These are phyloP conservation scores for Lasiosphaeria miniovina DNA, from an alignment of 495 filamentous ascomycete species.

Conservation along the genomic window DNA sequence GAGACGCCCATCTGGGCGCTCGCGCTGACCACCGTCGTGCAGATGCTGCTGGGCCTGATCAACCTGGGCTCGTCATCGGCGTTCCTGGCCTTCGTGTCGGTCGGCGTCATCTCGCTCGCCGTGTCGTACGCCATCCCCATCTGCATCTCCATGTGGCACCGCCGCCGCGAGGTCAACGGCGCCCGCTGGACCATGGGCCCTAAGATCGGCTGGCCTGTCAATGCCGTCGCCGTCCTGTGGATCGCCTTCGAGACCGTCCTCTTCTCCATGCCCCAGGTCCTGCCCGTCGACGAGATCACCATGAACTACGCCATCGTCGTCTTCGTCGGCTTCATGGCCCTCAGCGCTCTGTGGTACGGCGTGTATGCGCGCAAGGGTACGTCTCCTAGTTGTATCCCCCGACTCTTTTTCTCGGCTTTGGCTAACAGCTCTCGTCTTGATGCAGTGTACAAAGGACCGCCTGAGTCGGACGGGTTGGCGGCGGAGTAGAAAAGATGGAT, in stretches of 20 bases:
- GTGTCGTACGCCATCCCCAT: conserved; percentile 64
- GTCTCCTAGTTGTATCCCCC: conserved; percentile 3
- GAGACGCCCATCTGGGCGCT: conserved; percentile 54
- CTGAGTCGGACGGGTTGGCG: conserved; percentile 23
- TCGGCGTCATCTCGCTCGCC: conserved; percentile 64
- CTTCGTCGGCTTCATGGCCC: conserved; percentile 53
- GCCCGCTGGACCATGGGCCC: conserved; percentile 57
- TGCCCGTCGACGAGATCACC: conserved; percentile 54
- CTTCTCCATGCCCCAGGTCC: conserved; percentile 57
- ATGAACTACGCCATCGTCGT: conserved; percentile 62
- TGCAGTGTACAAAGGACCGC: conserved; percentile 24
- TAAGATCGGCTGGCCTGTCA: conserved; percentile 51
- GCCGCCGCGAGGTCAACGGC: conserved; percentile 37
- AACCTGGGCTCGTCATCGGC: conserved; percentile 60
- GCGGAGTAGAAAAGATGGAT: conserved; percentile 7
- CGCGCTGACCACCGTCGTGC: conserved; percentile 54
- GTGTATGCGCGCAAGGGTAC: conserved; percentile 57
- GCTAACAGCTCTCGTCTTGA: conserved; percentile 1
- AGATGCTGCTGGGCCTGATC: conserved; percentile 57
- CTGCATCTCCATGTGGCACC: conserved; percentile 39
- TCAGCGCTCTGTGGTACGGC: conserved; percentile 63
- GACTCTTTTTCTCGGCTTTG: background rate
- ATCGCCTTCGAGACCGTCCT: conserved; percentile 55
- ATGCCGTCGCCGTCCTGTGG: conserved; percentile 52
- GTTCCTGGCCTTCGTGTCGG: conserved; percentile 59